phyloP scores from a whole-genome alignment of 257 asterid species.

The Gentiana macrophylla region DNA sequence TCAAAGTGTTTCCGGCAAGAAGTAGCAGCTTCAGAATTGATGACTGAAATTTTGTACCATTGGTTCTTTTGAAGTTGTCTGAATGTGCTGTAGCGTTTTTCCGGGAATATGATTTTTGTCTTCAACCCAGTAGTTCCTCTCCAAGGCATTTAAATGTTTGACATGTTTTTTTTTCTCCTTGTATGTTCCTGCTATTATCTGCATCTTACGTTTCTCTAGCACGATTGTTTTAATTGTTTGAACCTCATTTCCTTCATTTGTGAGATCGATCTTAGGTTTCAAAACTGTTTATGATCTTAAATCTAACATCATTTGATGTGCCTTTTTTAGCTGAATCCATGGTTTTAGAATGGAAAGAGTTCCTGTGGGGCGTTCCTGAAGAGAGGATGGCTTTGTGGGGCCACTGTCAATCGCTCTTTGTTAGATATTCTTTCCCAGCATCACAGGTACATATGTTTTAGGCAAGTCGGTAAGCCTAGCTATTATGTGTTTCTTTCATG shows the following conservation, averaged over 20 bases:
- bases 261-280: no score
- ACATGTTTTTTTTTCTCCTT: no score
- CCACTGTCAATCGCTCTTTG: conserved; percentile 93
- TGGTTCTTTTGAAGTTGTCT: no score
- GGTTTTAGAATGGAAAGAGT: conserved; percentile 98
- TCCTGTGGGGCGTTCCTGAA: conserved; percentile 96
- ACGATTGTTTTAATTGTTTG: background rate
- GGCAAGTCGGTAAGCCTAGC: background rate
- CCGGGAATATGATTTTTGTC: no score
- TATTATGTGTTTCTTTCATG: background rate
- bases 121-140: no score
- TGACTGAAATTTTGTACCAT: no score
- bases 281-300: background rate
- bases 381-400: conserved; percentile 96
- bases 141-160: no score
- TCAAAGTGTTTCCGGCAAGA: no score
- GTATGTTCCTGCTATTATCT: no score
- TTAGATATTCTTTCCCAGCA: conserved; percentile 78
- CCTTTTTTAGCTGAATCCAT: conserved; percentile 78
- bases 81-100: no score
- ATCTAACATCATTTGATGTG: conserved; percentile 1
- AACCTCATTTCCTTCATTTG: background rate
- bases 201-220: background rate
- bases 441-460: conserved; percentile 45
- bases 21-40: no score